A percentile compares a stretch with the other conserved stretches of the same genome.
Conservation (phyloP, 2,329 filamentous ascomycete genomes). For the Periglandula ipomoeae region DNA sequence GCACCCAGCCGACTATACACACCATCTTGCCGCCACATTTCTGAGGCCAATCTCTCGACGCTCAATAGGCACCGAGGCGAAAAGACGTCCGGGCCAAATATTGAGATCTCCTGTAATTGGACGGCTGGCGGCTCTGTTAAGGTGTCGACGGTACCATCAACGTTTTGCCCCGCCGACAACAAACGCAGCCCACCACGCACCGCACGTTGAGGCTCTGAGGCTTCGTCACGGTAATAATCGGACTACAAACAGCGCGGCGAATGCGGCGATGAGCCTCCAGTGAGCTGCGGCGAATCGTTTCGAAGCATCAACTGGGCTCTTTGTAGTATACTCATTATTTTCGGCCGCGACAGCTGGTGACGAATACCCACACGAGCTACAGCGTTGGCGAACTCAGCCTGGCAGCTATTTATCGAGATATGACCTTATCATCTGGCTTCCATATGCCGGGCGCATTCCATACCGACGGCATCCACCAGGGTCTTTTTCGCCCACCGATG, state of each 20-base stretch:
- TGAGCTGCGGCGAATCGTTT: background rate
- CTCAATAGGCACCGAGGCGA: background rate
- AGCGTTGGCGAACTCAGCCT: background rate
- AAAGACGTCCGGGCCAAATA: background rate
- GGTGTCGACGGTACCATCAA: background rate
- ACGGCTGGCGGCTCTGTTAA: background rate
- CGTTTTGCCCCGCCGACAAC: background rate
- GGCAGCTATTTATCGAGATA: background rate
- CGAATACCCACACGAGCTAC: too few species aligned
- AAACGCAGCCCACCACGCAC: background rate
- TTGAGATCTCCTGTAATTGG: background rate
- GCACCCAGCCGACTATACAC: conserved; percentile 1
- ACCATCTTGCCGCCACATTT: background rate
- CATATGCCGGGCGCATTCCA: conserved; percentile 28
- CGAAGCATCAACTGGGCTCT: background rate
- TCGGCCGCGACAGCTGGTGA: background rate
- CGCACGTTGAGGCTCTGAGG: background rate
- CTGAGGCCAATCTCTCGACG: background rate
- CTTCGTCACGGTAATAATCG: background rate
- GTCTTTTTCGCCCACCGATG: conserved; percentile 37
- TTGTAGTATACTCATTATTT: background rate
- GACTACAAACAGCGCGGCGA: background rate
- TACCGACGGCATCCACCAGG: conserved; percentile 31
- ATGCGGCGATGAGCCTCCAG: background rate
- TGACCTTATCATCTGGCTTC: conserved; percentile 16